Evolutionary conservation across 2,329 filamentous ascomycete species (phyloP).

Genomic region (Phialophora macrospora): DNA sequence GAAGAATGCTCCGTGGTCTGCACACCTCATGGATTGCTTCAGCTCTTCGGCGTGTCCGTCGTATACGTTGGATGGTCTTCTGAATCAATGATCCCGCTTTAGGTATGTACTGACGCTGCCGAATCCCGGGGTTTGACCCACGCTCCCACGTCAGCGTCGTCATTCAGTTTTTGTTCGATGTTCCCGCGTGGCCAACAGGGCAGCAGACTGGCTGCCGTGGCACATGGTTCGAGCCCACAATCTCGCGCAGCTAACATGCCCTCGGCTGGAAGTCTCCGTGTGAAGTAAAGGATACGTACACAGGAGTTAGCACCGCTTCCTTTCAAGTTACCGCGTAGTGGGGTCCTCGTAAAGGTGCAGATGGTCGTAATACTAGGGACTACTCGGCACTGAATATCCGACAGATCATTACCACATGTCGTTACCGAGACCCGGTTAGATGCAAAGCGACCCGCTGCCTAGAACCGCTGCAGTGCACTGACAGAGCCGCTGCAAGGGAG

Average conservation of each 20-base stretch:
- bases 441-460: conserved; percentile 11
- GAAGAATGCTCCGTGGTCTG: neutral
- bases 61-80: neutral
- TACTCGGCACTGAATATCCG: conserved; percentile 19
- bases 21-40: neutral
- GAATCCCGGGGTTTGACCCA: conserved; percentile 16
- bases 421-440: conserved; percentile 9
- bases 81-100: conserved; percentile 3
- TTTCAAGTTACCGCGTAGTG: neutral
- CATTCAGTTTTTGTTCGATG: neutral
- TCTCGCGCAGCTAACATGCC: neutral
- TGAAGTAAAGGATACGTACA: neutral
- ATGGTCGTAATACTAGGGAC: neutral
- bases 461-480: neutral
- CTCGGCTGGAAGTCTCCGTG: neutral
- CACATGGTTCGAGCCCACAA: too few species aligned
- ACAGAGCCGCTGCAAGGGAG: conserved; percentile 1
- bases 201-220: neutral
- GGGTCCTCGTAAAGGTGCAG: neutral
- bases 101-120: conserved; percentile 7
- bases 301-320: conserved; percentile 4
- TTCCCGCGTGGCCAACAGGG: neutral
- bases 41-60: neutral
- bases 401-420: conserved; percentile 20
- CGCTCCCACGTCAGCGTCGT: conserved; percentile 10